Percentiles rank a stretch among this genome's conserved stretches.
phyloP scores from a whole-genome alignment of 1,139 yeast species.

The Saccharomyces hybrid region DNA sequence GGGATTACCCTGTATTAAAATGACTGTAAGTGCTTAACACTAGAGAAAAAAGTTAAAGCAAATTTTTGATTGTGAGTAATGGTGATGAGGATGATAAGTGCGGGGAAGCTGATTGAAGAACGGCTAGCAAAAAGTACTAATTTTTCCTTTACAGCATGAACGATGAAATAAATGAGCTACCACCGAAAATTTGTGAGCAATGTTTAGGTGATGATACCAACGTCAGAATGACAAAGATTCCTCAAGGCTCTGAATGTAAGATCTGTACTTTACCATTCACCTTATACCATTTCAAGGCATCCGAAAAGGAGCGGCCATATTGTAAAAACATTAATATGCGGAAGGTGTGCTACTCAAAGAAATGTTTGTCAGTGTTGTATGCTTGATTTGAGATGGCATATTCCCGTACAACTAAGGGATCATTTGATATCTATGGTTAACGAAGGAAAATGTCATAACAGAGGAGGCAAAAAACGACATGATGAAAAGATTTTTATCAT shows the following conservation, averaged over 20 bases:
- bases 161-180: neutral
- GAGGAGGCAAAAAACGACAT: conserved; percentile 43
- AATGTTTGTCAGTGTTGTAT: conserved; percentile 87
- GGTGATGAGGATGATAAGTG: neutral
- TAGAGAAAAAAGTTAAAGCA: neutral
- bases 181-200: conserved; percentile 45
- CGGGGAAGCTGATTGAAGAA: neutral
- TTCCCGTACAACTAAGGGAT: conserved; percentile 73
- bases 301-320: conserved; percentile 34
- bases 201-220: conserved; percentile 66
- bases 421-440: conserved; percentile 75
- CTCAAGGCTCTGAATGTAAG: conserved; percentile 68
- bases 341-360: conserved; percentile 67
- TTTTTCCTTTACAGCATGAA: neutral
- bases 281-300: conserved; percentile 62
- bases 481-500: conserved; percentile 47
- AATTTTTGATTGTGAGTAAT: neutral
- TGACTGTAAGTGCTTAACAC: neutral
- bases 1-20: neutral
- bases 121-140: neutral
- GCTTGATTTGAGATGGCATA: conserved; percentile 70
- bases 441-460: conserved; percentile 37
- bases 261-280: conserved; percentile 81
- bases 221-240: conserved; percentile 63
- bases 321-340: conserved; percentile 43